Evolutionary conservation across 345 rosid species (phyloP).

Genomic region (Clausena lansium): DNA sequence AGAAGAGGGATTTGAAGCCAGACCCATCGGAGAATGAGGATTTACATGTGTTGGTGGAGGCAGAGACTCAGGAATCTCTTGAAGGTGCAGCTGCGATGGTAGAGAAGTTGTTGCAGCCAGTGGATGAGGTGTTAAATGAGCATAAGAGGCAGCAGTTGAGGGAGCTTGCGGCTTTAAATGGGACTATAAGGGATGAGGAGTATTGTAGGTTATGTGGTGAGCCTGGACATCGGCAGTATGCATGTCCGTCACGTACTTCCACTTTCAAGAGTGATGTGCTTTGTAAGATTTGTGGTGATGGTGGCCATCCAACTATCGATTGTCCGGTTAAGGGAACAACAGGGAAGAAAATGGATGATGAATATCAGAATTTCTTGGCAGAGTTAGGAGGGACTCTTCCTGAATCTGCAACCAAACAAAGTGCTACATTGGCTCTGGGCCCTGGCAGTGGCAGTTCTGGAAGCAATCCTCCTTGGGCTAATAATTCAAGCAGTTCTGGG

Average conservation of each 20-base stretch:
- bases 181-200: constrained; percentile 98
- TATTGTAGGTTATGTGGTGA: constrained; percentile 92
- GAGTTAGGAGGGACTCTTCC: constrained; percentile 91
- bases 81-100: constrained; percentile 98
- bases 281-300: constrained; percentile 98
- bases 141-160: constrained; percentile 98
- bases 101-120: constrained; percentile 94
- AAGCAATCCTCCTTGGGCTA: constrained; percentile 91
- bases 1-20: constrained; percentile 90
- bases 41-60: constrained; percentile 97
- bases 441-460: constrained; percentile 61
- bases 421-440: constrained; percentile 59
- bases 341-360: constrained; percentile 99
- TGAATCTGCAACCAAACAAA: constrained; percentile 80
- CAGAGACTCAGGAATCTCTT: constrained; percentile 83
- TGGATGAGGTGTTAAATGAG: constrained; percentile 93
- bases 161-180: constrained; percentile 96
- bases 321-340: constrained; percentile 92
- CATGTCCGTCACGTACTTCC: constrained; percentile 82
- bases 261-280: constrained; percentile 98
- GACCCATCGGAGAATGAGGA: constrained; percentile 96
- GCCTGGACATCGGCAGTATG: constrained; percentile 89
- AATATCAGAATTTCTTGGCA: constrained; percentile 93
- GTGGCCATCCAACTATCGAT: constrained; percentile 97
- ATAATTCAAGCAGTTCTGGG: constrained; percentile 35